A percentile compares a stretch with the other conserved stretches of the same genome.
These are phyloP conservation scores for Asterella californica DNA, from an alignment of 225 moss, liverwort and hornwort genomes.

Conservation along the genomic window DNA sequence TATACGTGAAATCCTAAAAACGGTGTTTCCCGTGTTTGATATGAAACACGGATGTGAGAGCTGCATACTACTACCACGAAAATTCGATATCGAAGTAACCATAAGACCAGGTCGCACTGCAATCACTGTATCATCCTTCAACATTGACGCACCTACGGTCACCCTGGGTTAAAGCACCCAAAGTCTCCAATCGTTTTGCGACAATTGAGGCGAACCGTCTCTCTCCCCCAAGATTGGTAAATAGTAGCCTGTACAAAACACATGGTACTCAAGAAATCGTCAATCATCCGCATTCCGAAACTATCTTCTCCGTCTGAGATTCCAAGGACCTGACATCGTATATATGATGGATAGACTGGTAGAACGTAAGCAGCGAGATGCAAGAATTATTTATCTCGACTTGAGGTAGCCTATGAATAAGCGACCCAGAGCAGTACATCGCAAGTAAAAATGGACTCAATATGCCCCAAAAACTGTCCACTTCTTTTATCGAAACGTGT, in stretches of 20 bases:
- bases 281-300: neutral
- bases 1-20: too few relatives aligned
- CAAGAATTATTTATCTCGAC: too few relatives aligned
- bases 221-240: constrained; percentile 98
- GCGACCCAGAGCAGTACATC: too few relatives aligned
- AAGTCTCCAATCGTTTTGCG: constrained; percentile 90
- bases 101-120: neutral
- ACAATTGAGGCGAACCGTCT: constrained; percentile 97
- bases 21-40: too few relatives aligned
- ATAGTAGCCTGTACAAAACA: constrained; percentile 53
- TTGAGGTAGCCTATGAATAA: too few relatives aligned
- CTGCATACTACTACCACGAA: neutral
- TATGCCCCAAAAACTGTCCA: too few relatives aligned
- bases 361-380: too few relatives aligned
- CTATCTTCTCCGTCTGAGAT: neutral
- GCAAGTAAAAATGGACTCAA: too few relatives aligned
- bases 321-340: neutral
- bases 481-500: too few relatives aligned
- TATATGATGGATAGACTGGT: neutral
- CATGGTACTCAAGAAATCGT: neutral
- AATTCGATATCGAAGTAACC: neutral
- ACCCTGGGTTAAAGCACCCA: constrained; percentile 98
- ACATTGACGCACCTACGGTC: constrained; percentile 67
- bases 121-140: neutral
- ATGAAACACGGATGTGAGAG: too few relatives aligned